Percentiles rank a stretch among this genome's conserved stretches.
These are phyloP conservation scores for Candida mattraensis DNA, from an alignment of 805 yeast species.

Conservation along the genomic window DNA sequence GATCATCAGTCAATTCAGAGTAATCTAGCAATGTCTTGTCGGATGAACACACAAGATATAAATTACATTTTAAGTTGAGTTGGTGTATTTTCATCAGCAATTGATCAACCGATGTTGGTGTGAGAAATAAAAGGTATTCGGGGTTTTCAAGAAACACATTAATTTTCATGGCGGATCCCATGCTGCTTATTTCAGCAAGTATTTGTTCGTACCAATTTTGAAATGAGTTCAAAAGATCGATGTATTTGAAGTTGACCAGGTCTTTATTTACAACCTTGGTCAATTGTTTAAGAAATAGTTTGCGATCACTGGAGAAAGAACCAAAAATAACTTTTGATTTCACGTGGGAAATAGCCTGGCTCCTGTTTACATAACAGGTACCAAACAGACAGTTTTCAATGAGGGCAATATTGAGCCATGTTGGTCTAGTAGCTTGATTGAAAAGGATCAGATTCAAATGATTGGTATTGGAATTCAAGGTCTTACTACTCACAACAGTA, in stretches of 20 bases:
- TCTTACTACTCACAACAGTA: conserved; percentile 38
- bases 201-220: conserved; percentile 30
- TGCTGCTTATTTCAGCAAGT: conserved; percentile 12
- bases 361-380: conserved; percentile 40
- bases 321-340: conserved; percentile 39
- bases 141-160: conserved; percentile 31
- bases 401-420: conserved; percentile 60
- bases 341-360: conserved; percentile 3
- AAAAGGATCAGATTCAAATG: conserved; percentile 39
- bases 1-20: conserved; percentile 18
- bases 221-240: conserved; percentile 40
- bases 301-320: conserved; percentile 30
- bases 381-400: conserved; percentile 53
- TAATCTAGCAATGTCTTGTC: conserved; percentile 24
- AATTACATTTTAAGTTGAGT: conserved; percentile 22
- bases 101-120: conserved; percentile 8
- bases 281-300: conserved; percentile 33
- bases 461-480: conserved; percentile 19
- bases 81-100: conserved; percentile 20
- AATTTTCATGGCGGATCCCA: conserved; percentile 25
- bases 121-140: conserved; percentile 26
- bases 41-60: conserved; percentile 22
- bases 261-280: conserved; percentile 39
- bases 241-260: conserved; percentile 37
- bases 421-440: conserved; percentile 55